These are phyloP conservation scores for Rhododendron ovatum DNA, from an alignment of 148 eudicot genomes.

Conservation along the genomic window DNA sequence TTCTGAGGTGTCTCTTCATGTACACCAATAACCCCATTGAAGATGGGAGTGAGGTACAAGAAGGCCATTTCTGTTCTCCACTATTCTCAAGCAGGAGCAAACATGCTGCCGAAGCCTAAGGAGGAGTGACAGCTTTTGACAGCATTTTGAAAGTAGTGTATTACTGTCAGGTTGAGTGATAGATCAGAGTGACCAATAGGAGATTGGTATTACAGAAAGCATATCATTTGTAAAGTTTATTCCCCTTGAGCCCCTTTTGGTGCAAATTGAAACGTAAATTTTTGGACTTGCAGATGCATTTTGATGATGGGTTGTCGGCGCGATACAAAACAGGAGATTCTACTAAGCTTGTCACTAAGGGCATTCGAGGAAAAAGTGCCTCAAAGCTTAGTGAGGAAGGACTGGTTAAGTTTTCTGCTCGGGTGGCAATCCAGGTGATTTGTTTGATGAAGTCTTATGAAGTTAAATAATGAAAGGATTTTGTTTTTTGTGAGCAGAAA, in stretches of 20 bases:
- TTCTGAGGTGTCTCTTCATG: background rate
- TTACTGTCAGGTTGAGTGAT: background rate
- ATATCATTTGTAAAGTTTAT: background rate
- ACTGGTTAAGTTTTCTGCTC: constrained; percentile 84
- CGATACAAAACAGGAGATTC: constrained; percentile 69
- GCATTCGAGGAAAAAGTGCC: constrained; percentile 79
- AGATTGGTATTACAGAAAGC: background rate
- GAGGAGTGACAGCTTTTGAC: background rate
- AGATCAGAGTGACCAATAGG: background rate
- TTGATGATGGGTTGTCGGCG: constrained; percentile 89
- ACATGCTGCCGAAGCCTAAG: background rate
- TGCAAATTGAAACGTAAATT: background rate
- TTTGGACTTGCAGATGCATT: constrained; percentile 57
- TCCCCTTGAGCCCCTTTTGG: background rate
- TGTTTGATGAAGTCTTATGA: background rate
- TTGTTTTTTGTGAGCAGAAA: background rate
- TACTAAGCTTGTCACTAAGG: constrained; percentile 67
- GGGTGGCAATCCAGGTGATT: constrained; percentile 86
- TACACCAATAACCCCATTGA: background rate
- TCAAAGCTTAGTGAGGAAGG: constrained; percentile 94
- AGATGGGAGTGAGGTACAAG: background rate
- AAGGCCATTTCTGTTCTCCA: background rate
- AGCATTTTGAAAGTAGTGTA: background rate
- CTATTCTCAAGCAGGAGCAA: no score
- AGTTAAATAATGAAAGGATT: background rate